phyloP scores from a whole-genome alignment of 345 rosid genomes.

The Cardamine resedifolia region DNA sequence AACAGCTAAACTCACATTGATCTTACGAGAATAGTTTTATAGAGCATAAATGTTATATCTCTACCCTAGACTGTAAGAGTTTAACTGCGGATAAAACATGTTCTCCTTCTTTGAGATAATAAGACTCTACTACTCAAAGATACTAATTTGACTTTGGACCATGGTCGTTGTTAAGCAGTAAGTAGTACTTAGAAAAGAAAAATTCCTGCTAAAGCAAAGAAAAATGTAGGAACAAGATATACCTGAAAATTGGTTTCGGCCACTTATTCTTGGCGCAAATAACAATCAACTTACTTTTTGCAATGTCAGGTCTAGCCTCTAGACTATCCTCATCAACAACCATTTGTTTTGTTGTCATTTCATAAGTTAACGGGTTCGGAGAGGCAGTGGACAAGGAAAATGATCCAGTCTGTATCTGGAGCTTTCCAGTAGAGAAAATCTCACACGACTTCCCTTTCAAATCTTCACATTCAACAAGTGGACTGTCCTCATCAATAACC shows the following conservation, averaged over 20 bases:
- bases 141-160: neutral
- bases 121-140: neutral
- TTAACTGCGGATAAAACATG: neutral
- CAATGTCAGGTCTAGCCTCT: neutral
- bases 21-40: neutral
- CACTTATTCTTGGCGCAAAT: slow-evolving; percentile 45
- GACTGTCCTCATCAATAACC: neutral
- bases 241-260: slow-evolving; percentile 57
- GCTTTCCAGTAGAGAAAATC: neutral
- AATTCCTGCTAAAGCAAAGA: too few species aligned
- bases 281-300: neutral
- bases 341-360: neutral
- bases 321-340: neutral
- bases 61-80: neutral
- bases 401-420: slow-evolving; percentile 18
- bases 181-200: neutral
- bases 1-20: neutral
- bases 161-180: neutral
- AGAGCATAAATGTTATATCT: neutral
- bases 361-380: slow-evolving; percentile 48
- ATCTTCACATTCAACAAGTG: neutral
- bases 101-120: neutral
- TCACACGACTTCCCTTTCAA: too few species aligned
- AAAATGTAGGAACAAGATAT: too few species aligned
- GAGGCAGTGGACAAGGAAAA: too few species aligned